Evolutionary conservation across 176 grass and related monocot genomes (phyloP).

Genomic region (Cenchrus purpureus): DNA sequence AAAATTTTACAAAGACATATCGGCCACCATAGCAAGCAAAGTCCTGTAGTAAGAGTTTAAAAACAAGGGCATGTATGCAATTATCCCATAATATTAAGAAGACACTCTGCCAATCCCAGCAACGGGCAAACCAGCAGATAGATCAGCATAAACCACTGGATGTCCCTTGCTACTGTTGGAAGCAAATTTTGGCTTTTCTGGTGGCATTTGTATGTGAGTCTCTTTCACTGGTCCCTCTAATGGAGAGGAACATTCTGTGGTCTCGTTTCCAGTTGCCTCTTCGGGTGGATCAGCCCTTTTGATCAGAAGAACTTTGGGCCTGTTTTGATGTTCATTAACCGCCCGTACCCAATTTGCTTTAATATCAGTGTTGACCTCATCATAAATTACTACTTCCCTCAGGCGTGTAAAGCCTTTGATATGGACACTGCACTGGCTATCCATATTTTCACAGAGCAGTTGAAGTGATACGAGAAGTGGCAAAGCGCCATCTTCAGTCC

Average conservation of each 20-base stretch:
- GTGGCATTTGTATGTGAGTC: background rate
- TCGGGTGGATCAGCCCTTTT: background rate
- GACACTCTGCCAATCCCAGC: background rate
- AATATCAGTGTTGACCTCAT: background rate
- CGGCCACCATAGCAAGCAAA: too few species aligned
- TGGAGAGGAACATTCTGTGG: background rate
- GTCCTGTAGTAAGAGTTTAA: background rate
- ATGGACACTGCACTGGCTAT: slow-evolving; percentile 1
- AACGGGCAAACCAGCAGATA: background rate
- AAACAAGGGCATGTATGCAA: background rate
- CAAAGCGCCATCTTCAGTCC: slow-evolving; percentile 22
- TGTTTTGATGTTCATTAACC: background rate
- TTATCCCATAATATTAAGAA: background rate
- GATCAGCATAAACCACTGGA: background rate
- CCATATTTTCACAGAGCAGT: slow-evolving; percentile 2
- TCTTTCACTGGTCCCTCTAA: background rate
- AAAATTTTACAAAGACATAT: too few species aligned
- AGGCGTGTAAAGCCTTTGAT: slow-evolving; percentile 13
- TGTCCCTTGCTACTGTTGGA: background rate
- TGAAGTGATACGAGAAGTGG: slow-evolving; percentile 8
- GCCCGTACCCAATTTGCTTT: background rate
- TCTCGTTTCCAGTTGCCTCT: background rate
- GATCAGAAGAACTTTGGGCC: background rate
- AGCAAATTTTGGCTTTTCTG: background rate
- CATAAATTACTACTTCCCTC: slow-evolving; percentile 17